Percentiles rank a stretch among this genome's conserved stretches.
Evolutionary conservation across 305 asterid genomes (phyloP).

Genomic region (Ilex paraguariensis): DNA sequence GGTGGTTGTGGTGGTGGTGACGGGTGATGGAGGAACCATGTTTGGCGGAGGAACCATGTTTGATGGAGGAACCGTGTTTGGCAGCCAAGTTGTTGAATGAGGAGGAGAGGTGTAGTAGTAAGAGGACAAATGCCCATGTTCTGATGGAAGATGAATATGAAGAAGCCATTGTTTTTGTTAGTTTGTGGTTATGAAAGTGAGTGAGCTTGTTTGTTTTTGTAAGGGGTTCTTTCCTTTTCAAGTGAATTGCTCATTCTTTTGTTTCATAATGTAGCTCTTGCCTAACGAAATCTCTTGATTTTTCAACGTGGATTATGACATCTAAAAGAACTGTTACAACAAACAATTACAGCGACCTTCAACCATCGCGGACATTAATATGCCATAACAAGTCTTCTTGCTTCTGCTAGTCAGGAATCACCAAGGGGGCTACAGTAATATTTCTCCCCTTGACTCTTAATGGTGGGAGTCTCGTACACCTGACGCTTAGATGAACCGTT

Average conservation of each 20-base stretch:
- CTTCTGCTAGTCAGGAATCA: neutral
- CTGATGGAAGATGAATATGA: slow-evolving; percentile 15
- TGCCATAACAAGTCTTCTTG: slow-evolving; percentile 2
- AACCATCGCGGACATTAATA: slow-evolving; percentile 26
- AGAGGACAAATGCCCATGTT: slow-evolving; percentile 19
- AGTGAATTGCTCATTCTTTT: neutral
- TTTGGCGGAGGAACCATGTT: slow-evolving; percentile 19
- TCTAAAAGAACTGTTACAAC: slow-evolving; percentile 40
- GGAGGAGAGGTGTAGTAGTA: slow-evolving; percentile 24
- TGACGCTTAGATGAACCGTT: too few relatives aligned
- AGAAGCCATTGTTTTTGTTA: slow-evolving; percentile 26
- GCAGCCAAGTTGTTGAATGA: slow-evolving; percentile 22
- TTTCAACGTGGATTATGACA: slow-evolving; percentile 4
- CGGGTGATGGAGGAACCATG: slow-evolving; percentile 12
- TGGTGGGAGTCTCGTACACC: too few relatives aligned
- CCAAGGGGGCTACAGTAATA: too few relatives aligned
- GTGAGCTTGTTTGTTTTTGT: slow-evolving; percentile 8
- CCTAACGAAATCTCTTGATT: neutral
- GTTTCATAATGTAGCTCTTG: slow-evolving; percentile 2
- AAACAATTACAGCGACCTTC: slow-evolving; percentile 53
- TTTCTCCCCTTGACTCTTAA: too few relatives aligned
- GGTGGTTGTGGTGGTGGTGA: slow-evolving; percentile 10
- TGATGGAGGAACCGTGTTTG: slow-evolving; percentile 27
- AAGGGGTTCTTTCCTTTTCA: slow-evolving; percentile 12
- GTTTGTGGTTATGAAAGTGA: slow-evolving; percentile 2